Conservation (phyloP, 73 alveolate genomes). For the Stentor coeruleus region DNA sequence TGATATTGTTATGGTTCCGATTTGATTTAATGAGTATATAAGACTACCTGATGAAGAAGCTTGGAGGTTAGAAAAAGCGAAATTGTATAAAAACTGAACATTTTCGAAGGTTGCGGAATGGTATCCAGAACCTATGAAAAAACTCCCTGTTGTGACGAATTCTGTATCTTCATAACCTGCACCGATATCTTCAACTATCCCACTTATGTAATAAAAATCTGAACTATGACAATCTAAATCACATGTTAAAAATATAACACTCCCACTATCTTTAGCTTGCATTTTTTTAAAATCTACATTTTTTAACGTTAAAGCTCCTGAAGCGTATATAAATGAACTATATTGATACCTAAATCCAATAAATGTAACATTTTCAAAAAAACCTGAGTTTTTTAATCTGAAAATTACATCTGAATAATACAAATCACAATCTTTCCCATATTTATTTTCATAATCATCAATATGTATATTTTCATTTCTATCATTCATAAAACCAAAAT, state of each 20-base stretch:
- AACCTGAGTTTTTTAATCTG: background rate
- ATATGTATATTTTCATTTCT: too few species aligned
- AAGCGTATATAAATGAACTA: background rate
- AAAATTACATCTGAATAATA: background rate
- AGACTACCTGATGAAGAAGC: background rate
- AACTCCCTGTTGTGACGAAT: background rate
- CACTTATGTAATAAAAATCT: background rate
- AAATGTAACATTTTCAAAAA: background rate
- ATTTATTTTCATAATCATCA: background rate
- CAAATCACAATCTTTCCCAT: background rate
- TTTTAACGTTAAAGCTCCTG: background rate
- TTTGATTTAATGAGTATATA: too few species aligned
- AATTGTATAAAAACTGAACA: too few species aligned
- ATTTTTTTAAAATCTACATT: background rate
- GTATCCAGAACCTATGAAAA: background rate
- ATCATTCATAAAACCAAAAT: background rate
- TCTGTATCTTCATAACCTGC: background rate
- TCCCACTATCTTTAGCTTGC: background rate
- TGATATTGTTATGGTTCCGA: background rate
- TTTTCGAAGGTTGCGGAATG: background rate
- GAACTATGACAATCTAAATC: background rate
- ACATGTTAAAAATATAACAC: background rate
- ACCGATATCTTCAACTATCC: background rate
- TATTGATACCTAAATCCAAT: background rate
- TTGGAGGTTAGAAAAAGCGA: background rate